Conservation (phyloP, 208 protist species). For the Angomonas deanei region DNA sequence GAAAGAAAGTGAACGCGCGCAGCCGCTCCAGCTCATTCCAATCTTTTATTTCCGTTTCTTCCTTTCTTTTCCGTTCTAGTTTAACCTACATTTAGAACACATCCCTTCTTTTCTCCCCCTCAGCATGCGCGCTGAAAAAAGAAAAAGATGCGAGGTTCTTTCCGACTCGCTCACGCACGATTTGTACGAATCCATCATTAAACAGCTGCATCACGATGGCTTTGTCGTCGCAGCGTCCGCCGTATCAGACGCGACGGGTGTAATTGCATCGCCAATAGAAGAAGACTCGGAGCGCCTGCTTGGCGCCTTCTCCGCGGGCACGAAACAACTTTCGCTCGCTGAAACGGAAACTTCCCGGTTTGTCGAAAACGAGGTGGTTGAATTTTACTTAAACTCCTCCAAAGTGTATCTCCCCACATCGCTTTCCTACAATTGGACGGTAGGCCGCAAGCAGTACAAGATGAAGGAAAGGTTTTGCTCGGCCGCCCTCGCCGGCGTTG, state of each 20-base stretch:
- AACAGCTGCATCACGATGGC: constrained; percentile 80
- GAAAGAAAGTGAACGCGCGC: no score
- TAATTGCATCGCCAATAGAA: constrained; percentile 46
- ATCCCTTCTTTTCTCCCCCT: background rate
- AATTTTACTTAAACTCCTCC: constrained; percentile 65
- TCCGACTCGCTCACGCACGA: constrained; percentile 37
- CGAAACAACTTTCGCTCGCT: no score
- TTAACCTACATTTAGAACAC: background rate
- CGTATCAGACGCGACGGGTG: constrained; percentile 70
- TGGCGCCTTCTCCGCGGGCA: no score
- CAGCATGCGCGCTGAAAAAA: background rate
- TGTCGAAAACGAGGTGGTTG: constrained; percentile 47
- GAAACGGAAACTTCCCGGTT: no score
- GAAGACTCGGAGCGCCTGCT: constrained; percentile 34
- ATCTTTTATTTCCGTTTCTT: no score
- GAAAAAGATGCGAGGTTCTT: background rate
- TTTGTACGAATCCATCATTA: constrained; percentile 74
- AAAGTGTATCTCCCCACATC: constrained; percentile 68
- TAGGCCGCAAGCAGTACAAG: constrained; percentile 41
- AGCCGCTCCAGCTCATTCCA: no score
- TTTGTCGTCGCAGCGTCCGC: constrained; percentile 60
- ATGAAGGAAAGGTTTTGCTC: constrained; percentile 69
- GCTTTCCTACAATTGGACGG: constrained; percentile 38
- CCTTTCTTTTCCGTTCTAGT: background rate
- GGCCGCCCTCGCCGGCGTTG: constrained; percentile 55